Conservation (phyloP, 805 yeast genomes). For the Metschnikowia peoriensis region DNA sequence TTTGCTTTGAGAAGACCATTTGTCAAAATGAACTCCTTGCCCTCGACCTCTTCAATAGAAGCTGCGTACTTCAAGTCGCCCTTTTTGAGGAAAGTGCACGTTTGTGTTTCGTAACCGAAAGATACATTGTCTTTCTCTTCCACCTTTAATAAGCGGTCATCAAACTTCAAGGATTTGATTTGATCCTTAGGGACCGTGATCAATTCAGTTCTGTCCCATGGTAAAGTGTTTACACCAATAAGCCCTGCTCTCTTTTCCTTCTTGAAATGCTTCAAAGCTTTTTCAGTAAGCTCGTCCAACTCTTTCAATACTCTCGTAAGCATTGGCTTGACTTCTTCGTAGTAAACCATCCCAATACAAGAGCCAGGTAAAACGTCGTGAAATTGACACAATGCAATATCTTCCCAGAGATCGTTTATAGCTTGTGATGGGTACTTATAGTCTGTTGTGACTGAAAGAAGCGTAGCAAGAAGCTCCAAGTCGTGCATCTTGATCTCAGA, state of each 20-base stretch:
- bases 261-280: conserved; percentile 38
- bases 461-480: conserved; percentile 77
- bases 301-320: conserved; percentile 53
- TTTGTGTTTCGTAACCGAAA: conserved; percentile 13
- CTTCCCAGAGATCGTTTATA: conserved; percentile 79
- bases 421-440: conserved; percentile 73
- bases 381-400: conserved; percentile 85
- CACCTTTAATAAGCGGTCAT: conserved; percentile 5
- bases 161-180: conserved; percentile 3
- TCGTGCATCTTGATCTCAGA: conserved; percentile 80
- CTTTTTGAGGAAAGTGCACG: conserved; percentile 15
- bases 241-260: not conserved
- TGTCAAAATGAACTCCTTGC: conserved; percentile 47
- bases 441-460: conserved; percentile 54
- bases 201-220: conserved; percentile 60
- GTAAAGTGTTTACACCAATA: conserved; percentile 49
- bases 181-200: conserved; percentile 30
- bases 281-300: conserved; percentile 51
- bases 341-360: conserved; percentile 86
- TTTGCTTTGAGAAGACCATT: conserved; percentile 62
- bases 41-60: conserved; percentile 39
- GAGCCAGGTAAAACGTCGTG: conserved; percentile 99
- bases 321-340: conserved; percentile 82
- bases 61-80: conserved; percentile 44
- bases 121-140: conserved; percentile 8